Evolutionary conservation across 176 grass and related monocot genomes (phyloP), one percentile per base, ranked within the genome.

Genomic region (Bonia amplexicaulis): DNA sequence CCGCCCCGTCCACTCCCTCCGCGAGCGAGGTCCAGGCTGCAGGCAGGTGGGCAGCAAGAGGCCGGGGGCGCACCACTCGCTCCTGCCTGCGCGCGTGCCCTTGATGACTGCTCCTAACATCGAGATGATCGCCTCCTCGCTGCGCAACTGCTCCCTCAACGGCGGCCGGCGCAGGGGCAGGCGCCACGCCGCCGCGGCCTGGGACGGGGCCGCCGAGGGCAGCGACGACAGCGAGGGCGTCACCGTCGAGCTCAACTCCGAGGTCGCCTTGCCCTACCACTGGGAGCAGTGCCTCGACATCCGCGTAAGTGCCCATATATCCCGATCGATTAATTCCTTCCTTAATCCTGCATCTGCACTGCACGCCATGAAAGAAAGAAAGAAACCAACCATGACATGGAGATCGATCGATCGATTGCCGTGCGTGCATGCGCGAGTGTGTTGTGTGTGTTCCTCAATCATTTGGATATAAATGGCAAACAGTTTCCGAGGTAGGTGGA

Each of bases 251-350:
- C 89, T 98, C 72, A 98, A 98, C 93, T 98, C 93, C 71, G 89
- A 95, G 12, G 74, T 92, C 54, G 80, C 96, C n/a, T 89, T 98
- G 54, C 96, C 96, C 55, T 95, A 90, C 91, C 89, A 95, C 75
- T 98, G 96, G 96, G 93, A 98, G 83, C 96, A 98, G 83, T 98
- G 96, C 73, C 96, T 98, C 71, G 96, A 98, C 88, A 90, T 98
- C 80, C 90, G 89, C 89, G 96, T 98, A 95, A 33, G 82, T 84
- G 12, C 16, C 25, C 16, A 17, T 52, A 41, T 42, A 7, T 45
- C 22, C 26, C 55, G 37, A 71, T 71, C 67, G 52, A 74, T 62
- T 69, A 7, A 12, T 46, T 62, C 54, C 6, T 71, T 47, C 27
- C 27, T 31, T 68, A 33, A 16, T 35, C 63, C 27, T 59, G 45